Evolutionary conservation across 2,329 filamentous ascomycete species (phyloP), one percentile per base, ranked within the genome.

Genomic region (Arthrobotrys sphaeroides): DNA sequence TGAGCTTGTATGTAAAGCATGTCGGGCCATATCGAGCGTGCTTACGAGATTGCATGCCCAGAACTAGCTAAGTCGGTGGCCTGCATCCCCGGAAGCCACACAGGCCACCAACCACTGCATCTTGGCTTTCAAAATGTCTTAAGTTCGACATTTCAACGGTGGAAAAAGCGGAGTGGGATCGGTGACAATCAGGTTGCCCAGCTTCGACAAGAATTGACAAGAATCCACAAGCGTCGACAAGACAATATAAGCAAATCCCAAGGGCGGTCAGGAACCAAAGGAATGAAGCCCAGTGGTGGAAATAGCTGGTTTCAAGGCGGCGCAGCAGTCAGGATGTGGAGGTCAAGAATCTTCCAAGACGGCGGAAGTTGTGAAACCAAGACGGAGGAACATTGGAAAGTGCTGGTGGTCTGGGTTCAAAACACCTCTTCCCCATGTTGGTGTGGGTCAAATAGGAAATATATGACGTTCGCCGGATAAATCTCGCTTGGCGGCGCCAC

Each of bases 231-330:
- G 61, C 72, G 36, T 53, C 33, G 57, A 61, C 62, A 72, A 64
- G 67, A 78, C 68, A 72, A 70, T 59, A 72, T 76, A 73, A 76
- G 64, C 59, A 65, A 62, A 47, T 45, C 57, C 26, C 45, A 72
- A 43, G 45, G 10, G 55, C 4, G 16, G 38, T 7, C 5, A 26
- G 10, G 7, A 45, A 9, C 13, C 4, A 24, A 47, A 57, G 62
- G 64, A 51, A 76, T 70, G 59, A 49, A 64, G 61, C 72, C 49
- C 38, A 64, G 64, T 70, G 64, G 51, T 65, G 62, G 67, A 40
- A 73, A 75, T 67, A 55, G 59, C 42, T 69, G 40, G 51, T 43
- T 40, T 28, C 59, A 74, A 55, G 49, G 36, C 12, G 40, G 65
- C 53, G 65, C 65, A 64, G 61, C 10, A 33, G 38, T 59, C 18